Evolutionary conservation across 2,329 filamentous ascomycete species (phyloP).

Genomic region (Aspergillus versicolor): DNA sequence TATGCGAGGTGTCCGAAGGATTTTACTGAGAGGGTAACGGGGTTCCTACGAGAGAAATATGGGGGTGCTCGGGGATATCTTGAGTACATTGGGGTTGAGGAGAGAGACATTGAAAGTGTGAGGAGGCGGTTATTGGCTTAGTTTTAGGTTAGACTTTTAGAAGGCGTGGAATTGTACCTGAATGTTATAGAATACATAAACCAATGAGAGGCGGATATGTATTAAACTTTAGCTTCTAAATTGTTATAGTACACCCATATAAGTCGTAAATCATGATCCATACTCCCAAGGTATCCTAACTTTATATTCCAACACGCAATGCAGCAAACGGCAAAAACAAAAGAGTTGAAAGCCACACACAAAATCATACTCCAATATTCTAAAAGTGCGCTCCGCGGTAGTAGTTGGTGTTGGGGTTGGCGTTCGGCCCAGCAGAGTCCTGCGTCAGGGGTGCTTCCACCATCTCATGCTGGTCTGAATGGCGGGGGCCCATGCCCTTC

Average conservation of each 20-base stretch:
- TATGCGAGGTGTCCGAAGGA: constrained; percentile 67
- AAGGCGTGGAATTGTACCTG: background rate
- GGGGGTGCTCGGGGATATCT: constrained; percentile 69
- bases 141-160: background rate
- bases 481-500: constrained; percentile 30
- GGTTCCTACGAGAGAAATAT: constrained; percentile 61
- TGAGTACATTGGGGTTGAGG: constrained; percentile 58
- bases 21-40: constrained; percentile 61
- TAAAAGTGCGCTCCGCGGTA: constrained; percentile 32
- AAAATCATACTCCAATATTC: background rate
- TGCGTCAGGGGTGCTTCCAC: constrained; percentile 39
- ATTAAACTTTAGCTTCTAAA: background rate
- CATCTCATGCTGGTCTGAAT: constrained; percentile 18
- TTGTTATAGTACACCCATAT: background rate
- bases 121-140: constrained; percentile 26
- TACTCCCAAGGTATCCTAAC: background rate
- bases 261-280: constrained; percentile 2
- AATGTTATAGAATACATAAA: background rate
- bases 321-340: background rate
- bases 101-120: constrained; percentile 43
- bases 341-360: background rate
- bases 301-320: background rate
- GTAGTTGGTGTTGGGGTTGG: constrained; percentile 28
- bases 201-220: background rate
- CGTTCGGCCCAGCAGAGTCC: constrained; percentile 36